These are phyloP conservation scores for Paramecium pentaurelia DNA, from an alignment of 73 alveolate species.

Conservation along the genomic window DNA sequence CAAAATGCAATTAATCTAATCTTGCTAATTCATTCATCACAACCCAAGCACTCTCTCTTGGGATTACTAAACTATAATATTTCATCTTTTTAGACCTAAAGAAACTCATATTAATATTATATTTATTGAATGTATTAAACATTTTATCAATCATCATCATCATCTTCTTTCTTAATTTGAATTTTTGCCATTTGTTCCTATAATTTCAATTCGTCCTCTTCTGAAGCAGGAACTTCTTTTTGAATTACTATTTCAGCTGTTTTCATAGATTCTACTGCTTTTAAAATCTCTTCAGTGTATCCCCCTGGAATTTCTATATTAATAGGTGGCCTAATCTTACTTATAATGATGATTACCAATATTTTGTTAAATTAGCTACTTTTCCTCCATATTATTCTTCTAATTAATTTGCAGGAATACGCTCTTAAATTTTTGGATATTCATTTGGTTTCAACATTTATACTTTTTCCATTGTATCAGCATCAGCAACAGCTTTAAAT, in stretches of 20 bases:
- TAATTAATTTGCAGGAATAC: conserved; percentile 48
- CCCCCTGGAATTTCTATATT: conserved; percentile 50
- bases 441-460: conserved; percentile 52
- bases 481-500: conserved; percentile 46
- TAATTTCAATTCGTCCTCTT: not conserved
- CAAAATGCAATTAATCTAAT: conserved; percentile 21
- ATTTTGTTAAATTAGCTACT: conserved; percentile 48
- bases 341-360: conserved; percentile 25
- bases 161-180: not conserved
- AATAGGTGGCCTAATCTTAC: conserved; percentile 15
- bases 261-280: conserved; percentile 5
- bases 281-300: conserved; percentile 6
- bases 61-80: conserved; percentile 84
- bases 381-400: conserved; percentile 63
- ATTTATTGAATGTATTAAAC: not conserved
- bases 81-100: conserved; percentile 89
- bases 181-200: not conserved
- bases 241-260: conserved; percentile 29
- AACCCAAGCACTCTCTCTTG: conserved; percentile 90
- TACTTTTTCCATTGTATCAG: conserved; percentile 53
- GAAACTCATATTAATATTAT: conserved; percentile 66
- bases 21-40: conserved; percentile 85
- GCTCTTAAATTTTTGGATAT: conserved; percentile 4
- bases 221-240: not conserved
- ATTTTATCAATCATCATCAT: conserved; percentile 29